Conservation (phyloP, 805 yeast genomes). For the Lipomyces oligophaga region DNA sequence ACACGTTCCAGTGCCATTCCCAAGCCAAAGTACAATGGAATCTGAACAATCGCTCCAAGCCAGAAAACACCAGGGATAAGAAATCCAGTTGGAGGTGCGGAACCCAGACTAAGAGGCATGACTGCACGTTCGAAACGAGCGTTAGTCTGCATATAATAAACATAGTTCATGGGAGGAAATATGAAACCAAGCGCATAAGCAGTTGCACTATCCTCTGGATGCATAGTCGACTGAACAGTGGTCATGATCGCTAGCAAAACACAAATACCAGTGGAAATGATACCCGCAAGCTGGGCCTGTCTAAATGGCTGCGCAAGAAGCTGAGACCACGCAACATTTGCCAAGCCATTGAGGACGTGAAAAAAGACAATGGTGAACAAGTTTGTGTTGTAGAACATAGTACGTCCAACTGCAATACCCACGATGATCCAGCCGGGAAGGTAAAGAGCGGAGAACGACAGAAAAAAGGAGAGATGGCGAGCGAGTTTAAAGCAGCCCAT, state of each 20-base stretch:
- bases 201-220: slow-evolving; percentile 31
- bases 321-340: slow-evolving; percentile 36
- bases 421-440: slow-evolving; percentile 38
- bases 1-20: slow-evolving; percentile 33
- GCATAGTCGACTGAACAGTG: slow-evolving; percentile 34
- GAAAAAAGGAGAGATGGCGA: slow-evolving; percentile 34
- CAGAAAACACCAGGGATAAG: slow-evolving; percentile 32
- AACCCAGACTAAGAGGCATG: slow-evolving; percentile 30
- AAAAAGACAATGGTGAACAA: slow-evolving; percentile 33
- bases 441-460: slow-evolving; percentile 35
- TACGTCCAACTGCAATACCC: slow-evolving; percentile 30
- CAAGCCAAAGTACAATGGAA: slow-evolving; percentile 32
- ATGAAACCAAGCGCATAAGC: slow-evolving; percentile 34
- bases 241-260: slow-evolving; percentile 36
- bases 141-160: slow-evolving; percentile 35
- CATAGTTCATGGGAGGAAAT: slow-evolving; percentile 40
- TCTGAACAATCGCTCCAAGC: slow-evolving; percentile 36
- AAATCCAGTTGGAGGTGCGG: slow-evolving; percentile 34
- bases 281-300: slow-evolving; percentile 38
- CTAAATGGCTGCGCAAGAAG: slow-evolving; percentile 35
- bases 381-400: slow-evolving; percentile 32
- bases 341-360: slow-evolving; percentile 36
- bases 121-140: slow-evolving; percentile 34
- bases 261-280: slow-evolving; percentile 36
- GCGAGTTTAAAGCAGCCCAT: slow-evolving; percentile 36